Conservation (phyloP, 306 rosid species). For the Elaeagnus macrophylla region DNA sequence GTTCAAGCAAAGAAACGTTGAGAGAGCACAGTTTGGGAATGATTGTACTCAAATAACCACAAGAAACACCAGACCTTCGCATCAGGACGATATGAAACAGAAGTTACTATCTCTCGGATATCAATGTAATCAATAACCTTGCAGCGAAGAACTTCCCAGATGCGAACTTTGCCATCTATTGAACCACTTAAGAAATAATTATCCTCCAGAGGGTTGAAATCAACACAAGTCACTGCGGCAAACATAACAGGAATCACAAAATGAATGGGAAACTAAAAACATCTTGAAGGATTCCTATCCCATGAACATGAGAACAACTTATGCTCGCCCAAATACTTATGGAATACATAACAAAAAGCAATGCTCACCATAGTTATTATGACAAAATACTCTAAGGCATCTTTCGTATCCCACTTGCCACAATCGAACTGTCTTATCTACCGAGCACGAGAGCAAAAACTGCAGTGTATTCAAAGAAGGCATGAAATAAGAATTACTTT, state of each 20-base stretch:
- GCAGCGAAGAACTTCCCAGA: constrained; percentile 71
- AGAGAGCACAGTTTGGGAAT: constrained; percentile 1
- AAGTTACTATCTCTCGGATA: constrained; percentile 73
- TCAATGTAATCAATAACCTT: constrained; percentile 76
- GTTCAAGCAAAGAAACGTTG: constrained; percentile 14
- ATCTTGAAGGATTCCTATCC: neutral
- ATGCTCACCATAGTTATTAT: constrained; percentile 69
- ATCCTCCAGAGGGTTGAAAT: constrained; percentile 71
- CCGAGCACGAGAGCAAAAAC: constrained; percentile 77
- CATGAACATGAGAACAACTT: neutral
- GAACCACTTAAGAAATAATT: constrained; percentile 83
- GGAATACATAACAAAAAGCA: constrained; percentile 3
- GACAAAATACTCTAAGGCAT: constrained; percentile 61
- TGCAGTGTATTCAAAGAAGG: constrained; percentile 23
- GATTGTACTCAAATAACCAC: constrained; percentile 2
- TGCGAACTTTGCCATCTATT: constrained; percentile 91
- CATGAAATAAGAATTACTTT: neutral
- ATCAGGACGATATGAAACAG: constrained; percentile 69
- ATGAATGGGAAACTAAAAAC: constrained; percentile 4
- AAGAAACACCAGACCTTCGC: constrained; percentile 50
- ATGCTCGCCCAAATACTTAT: constrained; percentile 8
- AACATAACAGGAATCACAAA: constrained; percentile 16
- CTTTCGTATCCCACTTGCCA: constrained; percentile 66
- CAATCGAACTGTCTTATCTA: constrained; percentile 73
- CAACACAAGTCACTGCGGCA: constrained; percentile 72